Evolutionary conservation across 495 filamentous ascomycete genomes (phyloP).

Genomic region (Aspergillus diversus): DNA sequence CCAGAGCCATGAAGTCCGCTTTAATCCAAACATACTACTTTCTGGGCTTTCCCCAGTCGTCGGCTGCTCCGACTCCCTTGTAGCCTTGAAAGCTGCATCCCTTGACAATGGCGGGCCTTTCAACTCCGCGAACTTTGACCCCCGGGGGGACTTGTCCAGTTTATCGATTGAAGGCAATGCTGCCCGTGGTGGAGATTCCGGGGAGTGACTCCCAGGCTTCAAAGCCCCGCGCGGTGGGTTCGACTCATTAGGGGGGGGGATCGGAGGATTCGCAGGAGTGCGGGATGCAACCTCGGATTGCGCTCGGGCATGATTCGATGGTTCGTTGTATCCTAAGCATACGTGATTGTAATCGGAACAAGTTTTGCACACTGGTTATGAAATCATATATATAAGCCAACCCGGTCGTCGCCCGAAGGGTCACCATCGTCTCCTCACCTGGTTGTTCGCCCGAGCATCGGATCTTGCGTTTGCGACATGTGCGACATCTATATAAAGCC

Average conservation of each 20-base stretch:
- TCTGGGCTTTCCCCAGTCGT: slow-evolving; percentile 39
- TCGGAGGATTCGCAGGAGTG: slow-evolving; percentile 27
- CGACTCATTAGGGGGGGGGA: slow-evolving; percentile 28
- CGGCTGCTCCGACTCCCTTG: slow-evolving; percentile 40
- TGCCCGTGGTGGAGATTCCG: slow-evolving; percentile 27
- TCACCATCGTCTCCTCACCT: slow-evolving; percentile 31
- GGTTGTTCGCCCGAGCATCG: slow-evolving; percentile 80
- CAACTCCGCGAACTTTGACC: slow-evolving; percentile 18
- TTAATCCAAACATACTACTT: slow-evolving; percentile 39
- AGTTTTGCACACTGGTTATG: slow-evolving; percentile 62
- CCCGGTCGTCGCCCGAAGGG: background rate
- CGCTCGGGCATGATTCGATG: slow-evolving; percentile 59
- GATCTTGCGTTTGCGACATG: slow-evolving; percentile 82
- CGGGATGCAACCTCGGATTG: slow-evolving; percentile 42
- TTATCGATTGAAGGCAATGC: slow-evolving; percentile 14
- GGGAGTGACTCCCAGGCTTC: slow-evolving; percentile 37
- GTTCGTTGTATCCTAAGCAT: slow-evolving; percentile 74
- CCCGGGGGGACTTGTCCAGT: slow-evolving; percentile 27
- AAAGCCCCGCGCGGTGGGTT: slow-evolving; percentile 20
- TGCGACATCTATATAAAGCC: slow-evolving; percentile 62
- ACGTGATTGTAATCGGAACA: slow-evolving; percentile 74
- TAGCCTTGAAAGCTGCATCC: slow-evolving; percentile 28
- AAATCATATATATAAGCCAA: slow-evolving; percentile 4
- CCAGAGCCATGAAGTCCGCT: background rate
- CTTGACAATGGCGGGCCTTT: slow-evolving; percentile 28